Conservation (phyloP, 805 yeast species). For the Saccharomycopsis javanensis region DNA sequence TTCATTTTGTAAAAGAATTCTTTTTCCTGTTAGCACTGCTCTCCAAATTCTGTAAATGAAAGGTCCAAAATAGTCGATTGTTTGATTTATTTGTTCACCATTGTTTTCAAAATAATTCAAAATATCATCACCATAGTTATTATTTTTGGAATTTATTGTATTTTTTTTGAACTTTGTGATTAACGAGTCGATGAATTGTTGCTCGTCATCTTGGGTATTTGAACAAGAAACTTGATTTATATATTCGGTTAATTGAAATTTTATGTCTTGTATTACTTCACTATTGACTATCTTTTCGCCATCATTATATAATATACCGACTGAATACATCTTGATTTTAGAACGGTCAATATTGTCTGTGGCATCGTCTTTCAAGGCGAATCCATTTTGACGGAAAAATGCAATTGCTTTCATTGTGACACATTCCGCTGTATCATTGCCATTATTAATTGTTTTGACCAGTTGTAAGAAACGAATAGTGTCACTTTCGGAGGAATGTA, state of each 20-base stretch:
- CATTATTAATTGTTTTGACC: not conserved
- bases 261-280: not conserved
- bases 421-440: not conserved
- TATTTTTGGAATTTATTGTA: too few species aligned
- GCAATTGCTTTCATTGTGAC: constrained; percentile 3
- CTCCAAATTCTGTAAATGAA: constrained; percentile 8
- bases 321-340: constrained; percentile 14
- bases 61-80: constrained; percentile 8
- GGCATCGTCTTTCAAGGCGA: not conserved
- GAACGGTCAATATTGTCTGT: constrained; percentile 7
- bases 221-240: not conserved
- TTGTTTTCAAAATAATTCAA: not conserved
- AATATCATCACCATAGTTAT: not conserved
- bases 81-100: not conserved
- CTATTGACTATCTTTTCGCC: not conserved
- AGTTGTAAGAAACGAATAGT: constrained; percentile 9
- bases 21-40: constrained; percentile 1
- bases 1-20: constrained; percentile 9
- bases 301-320: constrained; percentile 7
- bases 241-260: not conserved
- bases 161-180: not conserved
- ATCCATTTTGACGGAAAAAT: constrained; percentile 16
- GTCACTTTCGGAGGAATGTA: constrained; percentile 11
- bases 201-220: not conserved
- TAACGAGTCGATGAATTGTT: not conserved